These are phyloP conservation scores for Podaxis rugospora DNA, from an alignment of 768 basidiomycete species.

Conservation along the genomic window DNA sequence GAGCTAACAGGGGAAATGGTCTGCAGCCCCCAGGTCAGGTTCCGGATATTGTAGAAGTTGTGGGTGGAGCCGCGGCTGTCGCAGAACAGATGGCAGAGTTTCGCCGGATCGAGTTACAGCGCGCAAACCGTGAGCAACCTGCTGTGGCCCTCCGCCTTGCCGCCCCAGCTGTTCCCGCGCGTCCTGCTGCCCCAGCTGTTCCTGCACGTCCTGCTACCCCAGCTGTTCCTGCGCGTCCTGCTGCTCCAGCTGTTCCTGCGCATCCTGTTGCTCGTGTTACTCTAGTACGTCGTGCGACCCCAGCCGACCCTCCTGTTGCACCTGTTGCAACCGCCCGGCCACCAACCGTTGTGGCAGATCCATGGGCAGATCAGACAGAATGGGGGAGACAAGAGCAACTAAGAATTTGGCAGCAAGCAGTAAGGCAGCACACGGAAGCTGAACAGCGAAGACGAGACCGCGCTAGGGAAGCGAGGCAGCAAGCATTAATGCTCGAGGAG, in stretches of 20 bases:
- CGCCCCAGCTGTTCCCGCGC: background rate
- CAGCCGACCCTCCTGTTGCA: too few relatives aligned
- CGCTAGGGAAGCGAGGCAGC: background rate
- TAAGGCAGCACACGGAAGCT: background rate
- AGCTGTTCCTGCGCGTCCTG: background rate
- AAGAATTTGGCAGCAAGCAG: background rate
- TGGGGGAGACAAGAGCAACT: background rate
- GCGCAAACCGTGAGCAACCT: background rate
- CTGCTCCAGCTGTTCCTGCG: background rate
- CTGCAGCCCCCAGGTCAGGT: background rate
- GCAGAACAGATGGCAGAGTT: constrained; percentile 3
- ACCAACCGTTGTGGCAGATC: background rate
- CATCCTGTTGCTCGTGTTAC: background rate
- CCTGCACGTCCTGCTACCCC: background rate
- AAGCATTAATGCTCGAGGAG: background rate
- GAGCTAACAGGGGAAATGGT: too few relatives aligned
- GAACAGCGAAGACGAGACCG: background rate
- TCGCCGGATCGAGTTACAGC: background rate
- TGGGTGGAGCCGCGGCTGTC: background rate
- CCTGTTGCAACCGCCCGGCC: background rate
- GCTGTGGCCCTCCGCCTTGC: background rate
- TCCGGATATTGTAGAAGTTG: background rate
- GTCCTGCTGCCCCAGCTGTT: background rate
- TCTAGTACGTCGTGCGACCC: too few relatives aligned
- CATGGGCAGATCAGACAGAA: background rate